Evolutionary conservation across 1,284 basidiomycete species (phyloP), one percentile per base, ranked within the genome.

Genomic region (Ustilago trichophora): DNA sequence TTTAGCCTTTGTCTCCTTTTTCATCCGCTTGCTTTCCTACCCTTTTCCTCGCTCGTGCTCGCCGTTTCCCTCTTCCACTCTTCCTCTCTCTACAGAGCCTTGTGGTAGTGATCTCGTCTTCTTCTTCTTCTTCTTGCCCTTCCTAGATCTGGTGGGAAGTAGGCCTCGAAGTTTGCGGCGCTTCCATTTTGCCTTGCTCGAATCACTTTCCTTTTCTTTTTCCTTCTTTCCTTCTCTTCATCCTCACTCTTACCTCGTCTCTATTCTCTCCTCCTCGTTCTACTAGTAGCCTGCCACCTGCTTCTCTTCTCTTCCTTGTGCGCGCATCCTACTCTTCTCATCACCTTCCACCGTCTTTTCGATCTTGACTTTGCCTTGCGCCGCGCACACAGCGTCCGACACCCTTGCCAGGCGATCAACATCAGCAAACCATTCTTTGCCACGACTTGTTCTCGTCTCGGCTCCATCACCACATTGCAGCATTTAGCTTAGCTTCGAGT

Each of bases 391-490:
- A 19, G 44, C 25, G 42, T 33, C 19, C 16, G 11, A n/a, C 26
- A 15, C 3, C 7, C 6, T 16, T 18, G 44, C 27, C 15, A 36
- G 36, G 24, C 41, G 35, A 2, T 26, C 40, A 35, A 12, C 51
- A 36, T 44, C 22, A 55, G 59, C 59, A 62, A 54, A 55, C 51
- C 33, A 55, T 51, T 55, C 52, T 62, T 62, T 62, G 59, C 47
- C 29, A 41, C 47, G 19, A 37, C 27, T n/a, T 33, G 49, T 26
- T 52, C 34, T 37, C 34, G 22, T 29, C 35, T 48, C 27, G 35
- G 27, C 24, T 21, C 26, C 27, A 22, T 9, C 26, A 15, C 22
- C 16, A 15, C 8, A 6, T 15, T 29, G 16, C 24, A 18, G 34
- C n/a, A 38, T 34, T n/a, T 16, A 37, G 25, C 16, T 6, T n/a